These are phyloP conservation scores for Catunica adiposa DNA, from an alignment of 2,329 filamentous ascomycete genomes.

Conservation along the genomic window DNA sequence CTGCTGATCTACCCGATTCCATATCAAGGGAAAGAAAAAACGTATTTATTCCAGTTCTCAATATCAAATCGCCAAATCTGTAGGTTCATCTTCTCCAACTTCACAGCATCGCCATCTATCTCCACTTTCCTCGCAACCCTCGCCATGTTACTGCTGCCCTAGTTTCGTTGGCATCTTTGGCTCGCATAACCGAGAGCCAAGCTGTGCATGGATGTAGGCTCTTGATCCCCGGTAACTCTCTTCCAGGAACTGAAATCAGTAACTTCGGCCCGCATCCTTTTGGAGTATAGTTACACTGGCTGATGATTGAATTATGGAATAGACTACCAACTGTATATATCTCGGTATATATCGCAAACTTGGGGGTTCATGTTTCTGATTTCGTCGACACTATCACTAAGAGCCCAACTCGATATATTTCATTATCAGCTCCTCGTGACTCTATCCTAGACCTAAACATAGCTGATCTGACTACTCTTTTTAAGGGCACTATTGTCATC, in stretches of 20 bases:
- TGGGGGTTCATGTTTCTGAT: too few species aligned
- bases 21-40: too few species aligned
- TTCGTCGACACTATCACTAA: too few species aligned
- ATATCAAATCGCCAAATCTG: too few species aligned
- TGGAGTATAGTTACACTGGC: not conserved
- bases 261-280: not conserved
- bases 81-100: not conserved
- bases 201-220: not conserved
- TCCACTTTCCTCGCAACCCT: not conserved
- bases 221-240: not conserved
- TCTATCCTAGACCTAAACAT: too few species aligned
- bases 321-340: not conserved
- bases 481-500: not conserved
- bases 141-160: not conserved
- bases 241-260: not conserved
- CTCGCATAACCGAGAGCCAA: conserved; percentile 5
- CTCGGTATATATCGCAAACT: not conserved
- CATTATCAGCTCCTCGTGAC: too few species aligned
- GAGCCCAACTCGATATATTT: too few species aligned
- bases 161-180: not conserved
- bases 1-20: too few species aligned
- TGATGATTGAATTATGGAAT: not conserved
- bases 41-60: too few species aligned
- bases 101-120: not conserved
- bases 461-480: not conserved